Evolutionary conservation across 1,139 yeast genomes (phyloP).

Genomic region (Pichia sp.): DNA sequence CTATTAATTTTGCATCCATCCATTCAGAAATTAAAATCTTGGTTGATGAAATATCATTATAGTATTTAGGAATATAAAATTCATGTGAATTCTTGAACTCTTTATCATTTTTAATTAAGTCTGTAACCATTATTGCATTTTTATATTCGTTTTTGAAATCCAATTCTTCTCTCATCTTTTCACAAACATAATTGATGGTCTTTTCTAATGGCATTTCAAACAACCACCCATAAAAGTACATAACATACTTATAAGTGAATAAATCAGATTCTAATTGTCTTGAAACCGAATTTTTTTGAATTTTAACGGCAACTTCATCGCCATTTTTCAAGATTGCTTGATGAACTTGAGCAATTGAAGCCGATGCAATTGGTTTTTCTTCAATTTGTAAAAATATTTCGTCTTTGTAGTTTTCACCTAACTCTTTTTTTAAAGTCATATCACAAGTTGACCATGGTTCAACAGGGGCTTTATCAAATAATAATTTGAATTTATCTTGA

Average conservation of each 20-base stretch:
- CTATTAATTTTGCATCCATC: slow-evolving; percentile 63
- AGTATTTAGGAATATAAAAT: slow-evolving; percentile 52
- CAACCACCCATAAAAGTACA: slow-evolving; percentile 48
- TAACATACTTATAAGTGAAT: slow-evolving; percentile 46
- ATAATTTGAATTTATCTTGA: slow-evolving; percentile 45
- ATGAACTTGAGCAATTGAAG: slow-evolving; percentile 72
- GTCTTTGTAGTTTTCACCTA: slow-evolving; percentile 42
- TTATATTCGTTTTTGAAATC: slow-evolving; percentile 51
- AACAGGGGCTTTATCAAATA: slow-evolving; percentile 67
- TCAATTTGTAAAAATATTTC: slow-evolving; percentile 43
- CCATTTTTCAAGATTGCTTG: slow-evolving; percentile 45
- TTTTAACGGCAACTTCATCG: slow-evolving; percentile 57
- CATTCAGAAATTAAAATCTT: slow-evolving; percentile 64
- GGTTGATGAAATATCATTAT: slow-evolving; percentile 38
- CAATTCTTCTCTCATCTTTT: slow-evolving; percentile 53
- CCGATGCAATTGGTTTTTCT: slow-evolving; percentile 57
- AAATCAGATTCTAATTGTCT: slow-evolving; percentile 56
- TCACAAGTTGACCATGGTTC: slow-evolving; percentile 57
- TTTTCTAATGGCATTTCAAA: slow-evolving; percentile 60
- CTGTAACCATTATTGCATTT: slow-evolving; percentile 39
- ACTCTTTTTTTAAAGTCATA: slow-evolving; percentile 37
- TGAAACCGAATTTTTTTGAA: slow-evolving; percentile 57
- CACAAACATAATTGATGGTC: slow-evolving; percentile 51
- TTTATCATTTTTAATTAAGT: slow-evolving; percentile 32
- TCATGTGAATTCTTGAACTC: slow-evolving; percentile 27